These are phyloP conservation scores for Nicotiana rustica DNA, from an alignment of 305 asterid genomes.

Conservation along the genomic window DNA sequence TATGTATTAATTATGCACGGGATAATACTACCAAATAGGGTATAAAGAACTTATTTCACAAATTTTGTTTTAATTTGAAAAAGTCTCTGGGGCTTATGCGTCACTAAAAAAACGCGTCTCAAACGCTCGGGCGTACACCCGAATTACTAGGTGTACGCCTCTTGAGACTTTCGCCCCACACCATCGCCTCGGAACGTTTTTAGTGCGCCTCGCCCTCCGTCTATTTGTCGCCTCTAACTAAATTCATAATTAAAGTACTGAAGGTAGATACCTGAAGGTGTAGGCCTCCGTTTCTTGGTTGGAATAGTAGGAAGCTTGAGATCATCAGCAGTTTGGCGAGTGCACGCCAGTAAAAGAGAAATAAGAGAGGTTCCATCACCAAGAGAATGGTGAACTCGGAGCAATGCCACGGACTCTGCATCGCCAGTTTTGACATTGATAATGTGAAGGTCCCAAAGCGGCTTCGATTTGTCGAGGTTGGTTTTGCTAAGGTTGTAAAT, in stretches of 20 bases:
- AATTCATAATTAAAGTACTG: not conserved
- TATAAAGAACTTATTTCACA: too few relatives aligned
- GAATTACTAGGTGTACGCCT: too few relatives aligned
- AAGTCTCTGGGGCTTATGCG: too few relatives aligned
- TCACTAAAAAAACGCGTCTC: too few relatives aligned
- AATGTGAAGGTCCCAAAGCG: constrained; percentile 55
- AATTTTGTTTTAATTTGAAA: too few relatives aligned
- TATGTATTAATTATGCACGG: too few relatives aligned
- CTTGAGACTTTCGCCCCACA: too few relatives aligned
- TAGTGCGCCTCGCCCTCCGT: too few relatives aligned
- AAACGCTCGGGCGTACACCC: too few relatives aligned
- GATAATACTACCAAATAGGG: too few relatives aligned
- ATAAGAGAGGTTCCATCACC: constrained; percentile 53
- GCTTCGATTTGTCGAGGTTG: constrained; percentile 45
- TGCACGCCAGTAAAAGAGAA: constrained; percentile 48
- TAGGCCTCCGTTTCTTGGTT: constrained; percentile 25
- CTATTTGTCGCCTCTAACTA: not conserved
- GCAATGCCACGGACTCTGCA: constrained; percentile 35
- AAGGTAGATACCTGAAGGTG: not conserved
- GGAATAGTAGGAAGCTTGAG: constrained; percentile 40
- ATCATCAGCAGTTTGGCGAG: constrained; percentile 47
- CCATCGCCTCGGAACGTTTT: too few relatives aligned
- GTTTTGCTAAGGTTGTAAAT: constrained; percentile 48
- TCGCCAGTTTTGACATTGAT: constrained; percentile 38
- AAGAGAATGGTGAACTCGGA: constrained; percentile 52